These are phyloP conservation scores for Debaryomyces singareniensis DNA, from an alignment of 1,139 yeast genomes.

Conservation along the genomic window DNA sequence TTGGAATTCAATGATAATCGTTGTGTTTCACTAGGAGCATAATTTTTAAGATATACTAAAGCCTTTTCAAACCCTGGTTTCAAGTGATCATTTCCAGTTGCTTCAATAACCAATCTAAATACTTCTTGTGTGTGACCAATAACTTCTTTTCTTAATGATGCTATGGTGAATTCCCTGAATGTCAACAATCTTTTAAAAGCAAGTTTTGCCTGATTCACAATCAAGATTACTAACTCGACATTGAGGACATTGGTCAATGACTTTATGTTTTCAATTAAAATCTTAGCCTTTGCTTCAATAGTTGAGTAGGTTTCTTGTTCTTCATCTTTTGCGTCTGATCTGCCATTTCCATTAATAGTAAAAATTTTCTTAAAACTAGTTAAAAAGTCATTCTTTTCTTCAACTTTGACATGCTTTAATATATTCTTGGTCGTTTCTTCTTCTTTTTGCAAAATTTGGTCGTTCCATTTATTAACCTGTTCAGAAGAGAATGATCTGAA, in stretches of 20 bases:
- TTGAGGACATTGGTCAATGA: conserved; percentile 35
- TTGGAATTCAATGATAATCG: conserved; percentile 12
- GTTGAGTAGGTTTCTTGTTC: conserved; percentile 26
- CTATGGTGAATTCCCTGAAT: conserved; percentile 29
- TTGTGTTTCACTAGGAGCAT: conserved; percentile 53
- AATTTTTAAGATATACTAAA: conserved; percentile 57
- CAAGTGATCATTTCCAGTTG: conserved; percentile 68
- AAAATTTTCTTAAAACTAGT: conserved; percentile 60
- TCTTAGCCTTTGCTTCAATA: conserved; percentile 39
- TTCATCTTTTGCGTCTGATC: conserved; percentile 9
- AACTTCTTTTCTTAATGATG: conserved; percentile 24
- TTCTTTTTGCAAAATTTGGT: conserved; percentile 28
- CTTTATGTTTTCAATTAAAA: conserved; percentile 38
- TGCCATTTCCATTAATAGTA: conserved; percentile 27
- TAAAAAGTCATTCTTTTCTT: conserved; percentile 41
- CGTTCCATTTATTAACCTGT: conserved; percentile 30
- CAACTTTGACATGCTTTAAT: conserved; percentile 33
- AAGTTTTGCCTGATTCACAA: conserved; percentile 32
- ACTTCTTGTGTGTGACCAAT: conserved; percentile 44
- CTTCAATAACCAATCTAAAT: conserved; percentile 59
- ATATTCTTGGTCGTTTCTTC: conserved; percentile 36
- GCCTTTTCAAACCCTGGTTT: conserved; percentile 82
- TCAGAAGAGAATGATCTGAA: conserved; percentile 22
- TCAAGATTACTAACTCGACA: conserved; percentile 33
- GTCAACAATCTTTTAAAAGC: conserved; percentile 27